Conservation (phyloP, 2,329 filamentous ascomycete species). For the Monosporascus sp. region DNA sequence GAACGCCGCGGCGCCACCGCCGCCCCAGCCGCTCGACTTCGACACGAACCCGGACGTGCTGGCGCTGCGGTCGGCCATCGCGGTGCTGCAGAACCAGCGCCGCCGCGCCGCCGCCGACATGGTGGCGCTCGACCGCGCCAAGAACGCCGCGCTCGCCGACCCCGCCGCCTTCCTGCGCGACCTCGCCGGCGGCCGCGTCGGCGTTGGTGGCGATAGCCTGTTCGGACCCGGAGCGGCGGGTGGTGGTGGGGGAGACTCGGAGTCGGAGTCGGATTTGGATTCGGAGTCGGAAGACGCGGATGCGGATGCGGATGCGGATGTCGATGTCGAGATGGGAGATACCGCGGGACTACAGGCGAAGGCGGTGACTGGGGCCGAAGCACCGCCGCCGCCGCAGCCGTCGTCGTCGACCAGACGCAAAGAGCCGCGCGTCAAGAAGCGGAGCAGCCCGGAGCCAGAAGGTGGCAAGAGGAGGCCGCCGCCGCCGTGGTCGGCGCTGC, state of each 20-base stretch:
- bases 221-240: conserved; percentile 15
- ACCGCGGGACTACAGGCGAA: conserved; percentile 12
- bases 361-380: neutral
- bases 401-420: neutral
- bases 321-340: conserved; percentile 18
- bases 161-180: conserved; percentile 69
- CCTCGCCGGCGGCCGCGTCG: conserved; percentile 57
- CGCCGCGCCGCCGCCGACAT: conserved; percentile 74
- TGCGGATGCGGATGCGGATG: conserved; percentile 12
- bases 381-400: too few relatives aligned
- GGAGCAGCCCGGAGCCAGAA: conserved; percentile 6
- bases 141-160: conserved; percentile 62
- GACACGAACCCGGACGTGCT: conserved; percentile 77
- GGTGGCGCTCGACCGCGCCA: conserved; percentile 60
- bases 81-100: conserved; percentile 80
- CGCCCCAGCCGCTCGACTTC: conserved; percentile 50
- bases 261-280: neutral
- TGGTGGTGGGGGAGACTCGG: conserved; percentile 9
- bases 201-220: conserved; percentile 30
- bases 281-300: conserved; percentile 2
- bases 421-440: conserved; percentile 1
- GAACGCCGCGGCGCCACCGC: conserved; percentile 31
- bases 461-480: neutral
- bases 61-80: conserved; percentile 78
- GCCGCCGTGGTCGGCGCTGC: conserved; percentile 57